Base-by-base conservation (phyloP, 1,139 yeast species). In the Blastobotrys ciferrii region DNA sequence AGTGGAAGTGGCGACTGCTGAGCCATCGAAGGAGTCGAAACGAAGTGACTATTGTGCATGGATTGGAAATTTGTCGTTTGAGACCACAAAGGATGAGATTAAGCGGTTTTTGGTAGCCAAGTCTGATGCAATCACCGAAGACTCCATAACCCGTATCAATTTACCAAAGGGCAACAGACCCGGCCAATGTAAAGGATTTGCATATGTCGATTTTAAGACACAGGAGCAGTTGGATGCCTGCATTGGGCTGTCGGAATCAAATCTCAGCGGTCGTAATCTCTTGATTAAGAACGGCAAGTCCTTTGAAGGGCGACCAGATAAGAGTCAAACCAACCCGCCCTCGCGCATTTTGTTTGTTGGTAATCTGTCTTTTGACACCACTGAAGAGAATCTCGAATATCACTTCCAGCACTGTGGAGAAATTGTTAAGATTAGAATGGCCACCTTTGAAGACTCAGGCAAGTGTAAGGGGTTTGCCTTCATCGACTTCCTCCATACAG, bases 401-500 rank as follows among this genome's bases (percentile, higher is more conserved):
- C 96, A 87, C 57, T 92, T 91, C 72, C 69, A 70, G 58, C 81
- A 74, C 58, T 83, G 87, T 62, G 97, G 97, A 28, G 91, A 87
- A 53, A 89, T 89, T 50, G 71, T 76, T 30, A 81, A 79, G 58
- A 80, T 91, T 48, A 79, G 98, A 66, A 91, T 91, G 95, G 98
- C 98, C 1, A 91, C 98, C 6, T 92, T 92, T 67, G 92, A 92
- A 69, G 98, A 92, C 63, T 74, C 87, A 38, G 98, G 98, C 1
- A 91, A 89, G 65, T 92, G 98, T 72, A 92, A 92, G 67, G 98
- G 98, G 1, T 92, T 91, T 73, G 92, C 96, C 1, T 92, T 92
- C 63, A 71, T 92, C 37, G 98, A 92, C 67, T 92, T 91, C 70
- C 78, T 74, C 58, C 84, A 83, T 57, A 86, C 84, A 55, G 79